Conservation (phyloP, 1,139 yeast genomes). For the Blastobotrys ciferrii region DNA sequence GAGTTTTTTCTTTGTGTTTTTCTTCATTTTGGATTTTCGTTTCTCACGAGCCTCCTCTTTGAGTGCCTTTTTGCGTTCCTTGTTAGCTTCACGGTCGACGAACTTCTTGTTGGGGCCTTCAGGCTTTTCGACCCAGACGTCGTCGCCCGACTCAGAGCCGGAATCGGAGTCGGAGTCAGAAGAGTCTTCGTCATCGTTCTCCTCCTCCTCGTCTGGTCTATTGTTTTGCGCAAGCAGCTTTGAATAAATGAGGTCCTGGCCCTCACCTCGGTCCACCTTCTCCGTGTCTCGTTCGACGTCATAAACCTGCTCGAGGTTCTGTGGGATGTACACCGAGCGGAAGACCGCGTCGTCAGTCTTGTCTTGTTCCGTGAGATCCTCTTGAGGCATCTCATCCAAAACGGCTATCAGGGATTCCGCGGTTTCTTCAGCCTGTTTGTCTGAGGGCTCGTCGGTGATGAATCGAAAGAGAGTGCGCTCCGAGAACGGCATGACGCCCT, state of each 20-base stretch:
- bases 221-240: constrained; percentile 31
- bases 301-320: constrained; percentile 50
- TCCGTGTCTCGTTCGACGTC: constrained; percentile 80
- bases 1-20: constrained; percentile 71
- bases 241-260: constrained; percentile 60
- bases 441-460: constrained; percentile 42
- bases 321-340: constrained; percentile 80
- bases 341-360: constrained; percentile 82
- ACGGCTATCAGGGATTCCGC: constrained; percentile 31
- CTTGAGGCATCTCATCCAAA: constrained; percentile 37
- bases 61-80: constrained; percentile 77
- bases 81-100: constrained; percentile 83
- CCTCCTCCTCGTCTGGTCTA: constrained; percentile 31
- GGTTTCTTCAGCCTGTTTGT: constrained; percentile 24
- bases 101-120: constrained; percentile 60
- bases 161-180: constrained; percentile 42
- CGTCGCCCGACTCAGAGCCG: constrained; percentile 29
- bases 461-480: constrained; percentile 81
- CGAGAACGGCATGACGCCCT: constrained; percentile 72
- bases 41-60: constrained; percentile 85
- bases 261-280: constrained; percentile 76
- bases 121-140: constrained; percentile 47
- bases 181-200: constrained; percentile 38
- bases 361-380: constrained; percentile 44
- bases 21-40: constrained; percentile 87